phyloP scores from a whole-genome alignment of 202 grass and related monocot genomes.

The Carex sylvatica region DNA sequence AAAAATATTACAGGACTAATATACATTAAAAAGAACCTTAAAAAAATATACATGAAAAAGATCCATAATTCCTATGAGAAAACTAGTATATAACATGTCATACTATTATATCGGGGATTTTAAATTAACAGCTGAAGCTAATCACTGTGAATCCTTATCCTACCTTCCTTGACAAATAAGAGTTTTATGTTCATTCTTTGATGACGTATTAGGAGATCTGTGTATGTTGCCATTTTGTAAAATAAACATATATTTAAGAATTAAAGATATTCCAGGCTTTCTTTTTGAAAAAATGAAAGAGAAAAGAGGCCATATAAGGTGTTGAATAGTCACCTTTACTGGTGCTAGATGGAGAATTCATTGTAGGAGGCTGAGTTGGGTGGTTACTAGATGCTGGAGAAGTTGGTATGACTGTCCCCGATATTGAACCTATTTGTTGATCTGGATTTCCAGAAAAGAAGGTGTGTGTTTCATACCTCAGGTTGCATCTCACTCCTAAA shows the following conservation, averaged over 20 bases:
- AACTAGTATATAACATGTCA: background rate
- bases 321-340: background rate
- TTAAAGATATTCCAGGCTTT: background rate
- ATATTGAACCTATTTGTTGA: no score
- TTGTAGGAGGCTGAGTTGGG: background rate
- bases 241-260: background rate
- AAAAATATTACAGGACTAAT: no score
- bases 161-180: no score
- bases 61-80: no score
- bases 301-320: background rate
- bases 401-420: background rate
- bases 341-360: background rate
- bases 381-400: background rate
- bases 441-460: background rate
- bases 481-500: background rate
- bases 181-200: no score
- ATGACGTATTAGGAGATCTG: no score
- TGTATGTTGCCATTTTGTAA: no score
- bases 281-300: background rate
- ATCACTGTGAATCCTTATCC: no score
- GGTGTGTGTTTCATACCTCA: constrained; percentile 8
- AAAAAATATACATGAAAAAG: no score
- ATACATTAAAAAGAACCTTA: no score
- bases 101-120: no score
- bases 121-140: no score